These are phyloP conservation scores for Lasiosphaeria hispida DNA, from an alignment of 495 filamentous ascomycete species.

Conservation along the genomic window DNA sequence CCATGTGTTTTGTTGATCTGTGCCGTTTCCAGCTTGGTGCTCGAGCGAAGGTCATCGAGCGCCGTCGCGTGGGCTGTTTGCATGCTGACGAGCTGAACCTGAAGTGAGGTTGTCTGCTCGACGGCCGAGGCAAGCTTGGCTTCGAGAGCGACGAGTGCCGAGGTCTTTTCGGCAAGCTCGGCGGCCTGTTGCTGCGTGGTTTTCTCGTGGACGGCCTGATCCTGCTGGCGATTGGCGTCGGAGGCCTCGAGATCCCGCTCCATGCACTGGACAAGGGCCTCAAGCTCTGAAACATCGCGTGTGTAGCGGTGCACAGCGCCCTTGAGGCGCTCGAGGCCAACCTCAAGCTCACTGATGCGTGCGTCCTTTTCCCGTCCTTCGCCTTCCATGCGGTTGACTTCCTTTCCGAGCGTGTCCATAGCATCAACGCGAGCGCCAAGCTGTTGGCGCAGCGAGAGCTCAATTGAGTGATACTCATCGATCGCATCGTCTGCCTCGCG, in stretches of 20 bases:
- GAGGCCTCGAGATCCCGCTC: conserved; percentile 52
- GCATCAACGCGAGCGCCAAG: conserved; percentile 42
- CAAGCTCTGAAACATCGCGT: conserved; percentile 60
- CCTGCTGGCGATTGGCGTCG: conserved; percentile 14
- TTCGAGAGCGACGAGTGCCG: conserved; percentile 37
- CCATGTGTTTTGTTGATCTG: conserved; percentile 35
- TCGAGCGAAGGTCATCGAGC: conserved; percentile 43
- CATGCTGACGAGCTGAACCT: conserved; percentile 23
- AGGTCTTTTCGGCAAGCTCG: conserved; percentile 33
- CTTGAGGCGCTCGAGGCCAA: conserved; percentile 59
- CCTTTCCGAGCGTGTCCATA: conserved; percentile 38
- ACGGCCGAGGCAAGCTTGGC: conserved; percentile 25
- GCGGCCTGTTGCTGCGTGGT: conserved; percentile 28
- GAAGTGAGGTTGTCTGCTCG: conserved; percentile 32
- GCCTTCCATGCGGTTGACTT: conserved; percentile 47
- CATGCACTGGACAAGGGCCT: conserved; percentile 56
- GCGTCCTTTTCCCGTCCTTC: conserved; percentile 32
- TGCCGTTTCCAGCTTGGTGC: conserved; percentile 40
- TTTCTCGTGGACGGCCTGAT: conserved; percentile 2
- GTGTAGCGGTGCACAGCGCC: conserved; percentile 61
- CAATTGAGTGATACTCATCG: conserved; percentile 53
- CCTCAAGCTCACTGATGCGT: conserved; percentile 55
- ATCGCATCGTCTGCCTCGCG: conserved; percentile 53
- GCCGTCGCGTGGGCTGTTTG: conserved; percentile 29
- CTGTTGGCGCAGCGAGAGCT: conserved; percentile 47